A percentile compares a stretch with the other conserved stretches of the same genome.
phyloP scores from a whole-genome alignment of 169 alveolate genomes.

The Eimeria praecox region DNA sequence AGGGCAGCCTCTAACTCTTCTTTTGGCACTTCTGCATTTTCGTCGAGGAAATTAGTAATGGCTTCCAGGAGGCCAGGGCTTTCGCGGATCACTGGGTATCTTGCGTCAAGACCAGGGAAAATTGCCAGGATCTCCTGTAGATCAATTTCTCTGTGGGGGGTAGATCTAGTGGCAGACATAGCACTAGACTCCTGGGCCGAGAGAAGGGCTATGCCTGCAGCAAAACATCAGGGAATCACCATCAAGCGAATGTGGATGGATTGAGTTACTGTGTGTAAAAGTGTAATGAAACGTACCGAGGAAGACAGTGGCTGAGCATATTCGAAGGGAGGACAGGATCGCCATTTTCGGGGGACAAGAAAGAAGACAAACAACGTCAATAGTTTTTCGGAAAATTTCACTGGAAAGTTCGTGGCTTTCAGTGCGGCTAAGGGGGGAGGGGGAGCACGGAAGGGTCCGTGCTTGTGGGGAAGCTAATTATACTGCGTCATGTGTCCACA shows the following conservation, averaged over 20 bases:
- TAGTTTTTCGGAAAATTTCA: background rate
- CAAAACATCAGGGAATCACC: background rate
- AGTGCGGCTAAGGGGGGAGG: background rate
- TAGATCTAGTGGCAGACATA: background rate
- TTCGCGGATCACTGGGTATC: slow-evolving; percentile 39
- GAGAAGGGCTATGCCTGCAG: slow-evolving; percentile 37
- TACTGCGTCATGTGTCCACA: background rate
- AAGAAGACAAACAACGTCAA: background rate
- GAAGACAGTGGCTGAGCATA: background rate
- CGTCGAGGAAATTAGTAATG: slow-evolving; percentile 11
- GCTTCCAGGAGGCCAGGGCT: slow-evolving; percentile 40
- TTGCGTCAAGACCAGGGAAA: slow-evolving; percentile 43
- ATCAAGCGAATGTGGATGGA: background rate
- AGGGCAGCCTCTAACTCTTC: slow-evolving; percentile 22
- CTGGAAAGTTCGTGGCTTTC: background rate
- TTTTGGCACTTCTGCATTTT: background rate
- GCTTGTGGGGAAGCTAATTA: background rate
- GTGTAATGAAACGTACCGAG: background rate
- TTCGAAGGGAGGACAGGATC: slow-evolving; percentile 20
- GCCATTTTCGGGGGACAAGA: slow-evolving; percentile 12
- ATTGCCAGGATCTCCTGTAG: slow-evolving; percentile 24
- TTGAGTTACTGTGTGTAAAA: background rate
- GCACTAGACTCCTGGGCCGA: background rate
- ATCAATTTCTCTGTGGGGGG: slow-evolving; percentile 3
- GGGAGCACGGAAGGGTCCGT: slow-evolving; percentile 6